A percentile compares a stretch with the other conserved stretches of the same genome.
phyloP scores from a whole-genome alignment of 371 early-diverging fungal genomes.

The Capniomyces stellatus region DNA sequence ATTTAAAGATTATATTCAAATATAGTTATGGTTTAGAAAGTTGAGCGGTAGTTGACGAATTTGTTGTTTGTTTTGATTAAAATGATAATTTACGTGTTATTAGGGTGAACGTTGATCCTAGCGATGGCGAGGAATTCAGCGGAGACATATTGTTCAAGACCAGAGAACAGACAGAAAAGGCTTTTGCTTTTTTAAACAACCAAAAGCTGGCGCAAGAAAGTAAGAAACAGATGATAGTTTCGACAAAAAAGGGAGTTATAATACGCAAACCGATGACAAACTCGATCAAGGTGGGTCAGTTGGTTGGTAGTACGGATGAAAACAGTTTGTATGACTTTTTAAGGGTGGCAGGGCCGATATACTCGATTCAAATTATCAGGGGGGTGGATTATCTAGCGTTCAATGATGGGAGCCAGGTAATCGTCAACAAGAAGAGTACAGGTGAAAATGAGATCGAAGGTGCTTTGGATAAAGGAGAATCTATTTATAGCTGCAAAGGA shows the following conservation, averaged over 20 bases:
- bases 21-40: no score
- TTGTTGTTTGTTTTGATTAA: no score
- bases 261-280: background rate
- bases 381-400: background rate
- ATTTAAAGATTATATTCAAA: no score
- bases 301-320: background rate
- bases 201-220: background rate
- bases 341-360: background rate
- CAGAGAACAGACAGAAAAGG: background rate
- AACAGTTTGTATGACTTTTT: background rate
- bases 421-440: no score
- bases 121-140: background rate
- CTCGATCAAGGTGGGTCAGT: background rate
- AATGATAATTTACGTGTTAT: background rate
- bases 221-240: background rate
- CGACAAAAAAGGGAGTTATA: background rate
- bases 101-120: background rate
- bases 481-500: no score
- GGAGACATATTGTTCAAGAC: constrained; percentile 2
- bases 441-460: no score
- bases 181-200: background rate
- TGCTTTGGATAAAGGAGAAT: no score
- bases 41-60: no score
- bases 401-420: no score
- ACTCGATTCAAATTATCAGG: background rate